These are phyloP conservation scores for Lentinula boryana DNA, from an alignment of 768 basidiomycete genomes.

Conservation along the genomic window DNA sequence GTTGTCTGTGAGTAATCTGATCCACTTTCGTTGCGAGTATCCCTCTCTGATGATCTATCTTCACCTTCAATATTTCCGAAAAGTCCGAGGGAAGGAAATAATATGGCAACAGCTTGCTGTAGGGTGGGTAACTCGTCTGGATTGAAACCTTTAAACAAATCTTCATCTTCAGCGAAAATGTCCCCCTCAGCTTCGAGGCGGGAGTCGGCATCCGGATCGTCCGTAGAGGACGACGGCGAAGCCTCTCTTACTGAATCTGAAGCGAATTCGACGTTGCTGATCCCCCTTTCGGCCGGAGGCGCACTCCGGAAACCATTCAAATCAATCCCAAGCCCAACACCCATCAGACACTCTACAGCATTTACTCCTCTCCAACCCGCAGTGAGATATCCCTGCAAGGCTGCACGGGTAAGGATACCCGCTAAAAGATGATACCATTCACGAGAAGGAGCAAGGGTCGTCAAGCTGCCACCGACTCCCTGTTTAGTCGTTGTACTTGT, in stretches of 20 bases:
- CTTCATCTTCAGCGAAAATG: constrained; percentile 7
- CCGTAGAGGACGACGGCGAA: background rate
- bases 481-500: background rate
- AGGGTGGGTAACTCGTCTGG: constrained; percentile 74
- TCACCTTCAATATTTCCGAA: constrained; percentile 18
- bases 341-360: constrained; percentile 65
- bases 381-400: constrained; percentile 78
- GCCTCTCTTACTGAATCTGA: background rate
- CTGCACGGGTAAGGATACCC: constrained; percentile 75
- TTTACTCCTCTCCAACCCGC: constrained; percentile 74
- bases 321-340: constrained; percentile 57
- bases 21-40: background rate
- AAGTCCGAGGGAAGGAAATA: constrained; percentile 54
- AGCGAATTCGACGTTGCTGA: background rate
- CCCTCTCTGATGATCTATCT: constrained; percentile 27
- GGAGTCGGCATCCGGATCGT: constrained; percentile 7
- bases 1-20: background rate
- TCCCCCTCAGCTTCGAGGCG: constrained; percentile 16
- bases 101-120: constrained; percentile 55
- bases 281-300: constrained; percentile 13
- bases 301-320: constrained; percentile 10
- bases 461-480: constrained; percentile 4
- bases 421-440: constrained; percentile 81
- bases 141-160: constrained; percentile 53
- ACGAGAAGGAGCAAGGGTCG: constrained; percentile 57